Percentiles rank a stretch among this genome's conserved stretches.
Conservation (phyloP, 768 basidiomycete species). For the Mycena chlorophos region DNA sequence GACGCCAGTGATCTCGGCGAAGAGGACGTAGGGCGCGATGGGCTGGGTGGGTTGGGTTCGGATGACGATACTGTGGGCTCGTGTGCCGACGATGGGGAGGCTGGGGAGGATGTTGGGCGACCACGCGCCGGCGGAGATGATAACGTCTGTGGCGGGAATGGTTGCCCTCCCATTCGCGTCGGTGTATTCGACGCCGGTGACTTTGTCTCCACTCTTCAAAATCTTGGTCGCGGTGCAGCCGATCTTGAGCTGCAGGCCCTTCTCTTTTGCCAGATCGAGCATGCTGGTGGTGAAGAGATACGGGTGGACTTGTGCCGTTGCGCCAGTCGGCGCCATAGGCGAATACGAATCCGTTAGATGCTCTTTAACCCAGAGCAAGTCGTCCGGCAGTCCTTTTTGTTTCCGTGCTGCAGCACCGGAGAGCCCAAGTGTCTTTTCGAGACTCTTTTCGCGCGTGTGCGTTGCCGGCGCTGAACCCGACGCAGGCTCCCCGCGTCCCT, state of each 20-base stretch:
- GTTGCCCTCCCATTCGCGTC: slow-evolving; percentile 29
- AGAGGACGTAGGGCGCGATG: slow-evolving; percentile 77
- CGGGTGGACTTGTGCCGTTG: slow-evolving; percentile 78
- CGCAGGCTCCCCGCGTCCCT: slow-evolving; percentile 53
- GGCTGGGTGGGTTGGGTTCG: slow-evolving; percentile 42
- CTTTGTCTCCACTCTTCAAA: slow-evolving; percentile 37
- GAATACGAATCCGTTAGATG: slow-evolving; percentile 62
- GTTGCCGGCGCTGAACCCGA: slow-evolving; percentile 23
- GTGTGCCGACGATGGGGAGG: slow-evolving; percentile 61
- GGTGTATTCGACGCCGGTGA: slow-evolving; percentile 52
- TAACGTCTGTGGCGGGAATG: slow-evolving; percentile 65
- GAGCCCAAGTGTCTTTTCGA: slow-evolving; percentile 59
- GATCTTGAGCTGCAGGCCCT: slow-evolving; percentile 49
- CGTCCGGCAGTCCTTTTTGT: slow-evolving; percentile 47
- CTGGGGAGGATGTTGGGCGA: slow-evolving; percentile 58
- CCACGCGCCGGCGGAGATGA: slow-evolving; percentile 89
- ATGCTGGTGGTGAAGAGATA: slow-evolving; percentile 73
- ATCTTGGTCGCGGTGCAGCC: slow-evolving; percentile 47
- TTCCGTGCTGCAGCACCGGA: slow-evolving; percentile 23
- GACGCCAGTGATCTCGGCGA: slow-evolving; percentile 64
- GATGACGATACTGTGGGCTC: slow-evolving; percentile 75
- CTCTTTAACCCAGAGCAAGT: slow-evolving; percentile 54
- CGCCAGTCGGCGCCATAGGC: slow-evolving; percentile 54
- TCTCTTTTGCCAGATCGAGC: slow-evolving; percentile 60
- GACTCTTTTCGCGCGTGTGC: slow-evolving; percentile 43